These are phyloP conservation scores for Talaromyces trachyspermus DNA, from an alignment of 495 filamentous ascomycete genomes.

Conservation along the genomic window DNA sequence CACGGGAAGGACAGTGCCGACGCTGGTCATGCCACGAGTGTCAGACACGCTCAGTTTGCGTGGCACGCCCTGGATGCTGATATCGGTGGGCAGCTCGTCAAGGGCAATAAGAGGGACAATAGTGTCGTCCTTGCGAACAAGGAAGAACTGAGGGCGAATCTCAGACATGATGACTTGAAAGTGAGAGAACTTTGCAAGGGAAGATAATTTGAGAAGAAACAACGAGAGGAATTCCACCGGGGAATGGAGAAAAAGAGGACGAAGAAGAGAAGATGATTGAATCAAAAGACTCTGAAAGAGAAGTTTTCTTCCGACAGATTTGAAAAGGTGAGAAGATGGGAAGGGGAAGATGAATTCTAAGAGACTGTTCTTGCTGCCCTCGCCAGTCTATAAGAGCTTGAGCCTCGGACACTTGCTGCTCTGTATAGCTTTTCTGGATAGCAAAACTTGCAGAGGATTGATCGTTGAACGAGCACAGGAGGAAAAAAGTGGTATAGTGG, in stretches of 20 bases:
- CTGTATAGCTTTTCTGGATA: not conserved
- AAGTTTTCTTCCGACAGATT: conserved; percentile 6
- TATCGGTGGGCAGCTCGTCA: conserved; percentile 49
- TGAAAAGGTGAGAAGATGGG: conserved; percentile 9
- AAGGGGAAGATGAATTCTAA: conserved; percentile 1
- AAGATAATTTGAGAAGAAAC: no score
- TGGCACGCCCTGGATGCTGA: conserved; percentile 29
- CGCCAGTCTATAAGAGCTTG: not conserved
- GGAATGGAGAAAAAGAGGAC: conserved; percentile 7
- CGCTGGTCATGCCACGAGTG: conserved; percentile 39
- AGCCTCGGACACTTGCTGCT: not conserved
- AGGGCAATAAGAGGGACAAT: conserved; percentile 57
- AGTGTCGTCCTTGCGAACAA: conserved; percentile 47
- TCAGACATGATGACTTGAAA: conserved; percentile 18
- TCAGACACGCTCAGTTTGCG: conserved; percentile 25
- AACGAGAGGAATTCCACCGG: no score
- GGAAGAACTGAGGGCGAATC: conserved; percentile 42
- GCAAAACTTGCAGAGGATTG: not conserved
- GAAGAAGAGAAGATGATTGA: conserved; percentile 6
- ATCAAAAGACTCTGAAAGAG: conserved; percentile 11
- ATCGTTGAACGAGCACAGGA: not conserved
- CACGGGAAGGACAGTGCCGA: conserved; percentile 26
- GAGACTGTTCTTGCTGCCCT: no score
- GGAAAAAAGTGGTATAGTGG: not conserved
- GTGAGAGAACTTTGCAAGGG: no score